Base-by-base conservation (phyloP, 202 grass and related monocot genomes). In the Eragrostis tef region DNA sequence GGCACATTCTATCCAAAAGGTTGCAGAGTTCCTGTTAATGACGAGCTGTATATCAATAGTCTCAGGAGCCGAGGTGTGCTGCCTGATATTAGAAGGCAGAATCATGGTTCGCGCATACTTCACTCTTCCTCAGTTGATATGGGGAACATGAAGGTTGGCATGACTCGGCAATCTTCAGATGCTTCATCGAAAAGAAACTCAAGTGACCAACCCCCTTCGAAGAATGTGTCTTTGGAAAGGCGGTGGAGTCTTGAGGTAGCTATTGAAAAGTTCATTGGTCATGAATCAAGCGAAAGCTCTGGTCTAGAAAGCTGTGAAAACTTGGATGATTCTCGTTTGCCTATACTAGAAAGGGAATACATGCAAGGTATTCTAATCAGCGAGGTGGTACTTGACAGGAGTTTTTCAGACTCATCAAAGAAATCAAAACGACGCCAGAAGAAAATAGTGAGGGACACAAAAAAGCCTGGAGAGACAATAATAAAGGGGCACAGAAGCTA, bases 291-390 rank as follows among this genome's bases (percentile, higher is more conserved):
- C 50, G 86, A 80, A 75, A 88, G 47, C 81, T 90, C 84, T 90
- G 79, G 76, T 51, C 57, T 85, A 69, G 89, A 92, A 83, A 64
- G 72, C 64, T 87, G 45, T 80, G 88, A 93, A 77, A 89, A 83
- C 70, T 49, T 74, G 44, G 79, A 80, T 3, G 90, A 99, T 92
- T 80, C 78, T 46, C 78, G 87, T 77, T 64, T 90, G 61, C 91
- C 93, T 60, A 92, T 99, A 67, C 88, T 99, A 45, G 97, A 99
- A 80, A 92, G 93, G 84, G 93, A 99, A 79, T 99, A 99, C 82
- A 89, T 96, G 96, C 96, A 99, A 90, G 96, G 96, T 67, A 89
- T 99, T 74, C 81, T 99, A 73, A 99, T 99, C 71, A 99, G 93
- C 25, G 97, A 99, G 78, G 83, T 99, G 24, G 87, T 96, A 73